Percentiles rank a stretch among this genome's conserved stretches.
Conservation (phyloP, 805 yeast genomes). For the Blastobotrys mokoenaii region DNA sequence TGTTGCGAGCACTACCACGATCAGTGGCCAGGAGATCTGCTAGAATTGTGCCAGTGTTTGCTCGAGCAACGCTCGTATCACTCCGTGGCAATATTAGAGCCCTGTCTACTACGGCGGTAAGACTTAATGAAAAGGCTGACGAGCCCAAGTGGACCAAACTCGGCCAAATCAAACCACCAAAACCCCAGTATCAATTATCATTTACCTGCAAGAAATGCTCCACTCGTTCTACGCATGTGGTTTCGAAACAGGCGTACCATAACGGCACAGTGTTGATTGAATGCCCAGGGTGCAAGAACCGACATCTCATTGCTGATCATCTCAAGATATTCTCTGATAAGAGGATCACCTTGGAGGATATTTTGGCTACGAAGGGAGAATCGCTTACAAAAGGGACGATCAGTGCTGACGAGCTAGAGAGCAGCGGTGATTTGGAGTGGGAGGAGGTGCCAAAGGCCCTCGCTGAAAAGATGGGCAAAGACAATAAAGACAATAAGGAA, state of each 20-base stretch:
- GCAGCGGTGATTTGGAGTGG: slow-evolving; percentile 23
- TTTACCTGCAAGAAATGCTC: slow-evolving; percentile 88
- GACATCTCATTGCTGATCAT: slow-evolving; percentile 90
- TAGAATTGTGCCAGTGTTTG: too few relatives aligned
- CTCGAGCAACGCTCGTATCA: too few relatives aligned
- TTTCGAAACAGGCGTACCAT: slow-evolving; percentile 86
- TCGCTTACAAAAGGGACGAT: slow-evolving; percentile 53
- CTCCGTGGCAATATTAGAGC: background rate
- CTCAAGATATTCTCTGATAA: slow-evolving; percentile 75
- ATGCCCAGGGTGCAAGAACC: slow-evolving; percentile 83
- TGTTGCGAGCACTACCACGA: too few relatives aligned
- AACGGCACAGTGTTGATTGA: slow-evolving; percentile 80
- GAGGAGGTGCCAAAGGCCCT: slow-evolving; percentile 17
- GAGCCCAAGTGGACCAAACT: background rate
- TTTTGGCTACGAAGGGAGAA: slow-evolving; percentile 69
- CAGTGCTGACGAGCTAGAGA: slow-evolving; percentile 14
- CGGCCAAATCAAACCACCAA: slow-evolving; percentile 16
- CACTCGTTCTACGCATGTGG: slow-evolving; percentile 77
- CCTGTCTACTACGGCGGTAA: background rate
- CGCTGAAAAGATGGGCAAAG: slow-evolving; percentile 4
- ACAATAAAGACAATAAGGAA: background rate
- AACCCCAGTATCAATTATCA: slow-evolving; percentile 77
- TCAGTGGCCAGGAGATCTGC: too few relatives aligned
- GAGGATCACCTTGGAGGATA: slow-evolving; percentile 69
- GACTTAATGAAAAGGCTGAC: background rate